phyloP scores from a whole-genome alignment of 2,329 filamentous ascomycete genomes.

The Pyricularia pennisetigena region DNA sequence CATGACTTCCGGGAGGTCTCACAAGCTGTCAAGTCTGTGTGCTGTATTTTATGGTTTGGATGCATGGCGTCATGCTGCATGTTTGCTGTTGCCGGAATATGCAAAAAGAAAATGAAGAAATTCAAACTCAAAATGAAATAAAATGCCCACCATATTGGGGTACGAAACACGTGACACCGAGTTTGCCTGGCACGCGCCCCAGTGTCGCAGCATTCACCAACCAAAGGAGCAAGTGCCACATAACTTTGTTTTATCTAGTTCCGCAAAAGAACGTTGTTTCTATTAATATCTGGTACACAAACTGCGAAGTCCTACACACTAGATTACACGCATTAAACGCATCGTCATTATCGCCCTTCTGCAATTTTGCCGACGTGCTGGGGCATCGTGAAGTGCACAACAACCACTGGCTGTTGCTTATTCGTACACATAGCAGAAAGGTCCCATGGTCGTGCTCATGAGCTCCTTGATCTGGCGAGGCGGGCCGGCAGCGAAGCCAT shows the following conservation, averaged over 20 bases:
- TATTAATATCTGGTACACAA: background rate
- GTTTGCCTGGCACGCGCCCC: background rate
- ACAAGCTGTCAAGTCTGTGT: background rate
- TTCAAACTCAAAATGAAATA: background rate
- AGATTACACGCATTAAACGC: background rate
- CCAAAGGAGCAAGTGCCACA: background rate
- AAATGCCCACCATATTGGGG: background rate
- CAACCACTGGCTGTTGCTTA: slow-evolving; percentile 5
- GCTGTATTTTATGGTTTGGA: background rate
- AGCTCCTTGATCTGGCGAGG: slow-evolving; percentile 16
- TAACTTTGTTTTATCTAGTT: background rate
- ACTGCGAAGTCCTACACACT: background rate
- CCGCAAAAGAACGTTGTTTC: background rate
- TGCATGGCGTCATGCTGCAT: background rate
- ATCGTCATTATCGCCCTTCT: background rate
- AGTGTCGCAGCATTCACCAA: background rate
- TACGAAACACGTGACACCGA: background rate
- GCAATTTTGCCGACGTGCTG: background rate
- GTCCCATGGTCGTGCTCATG: slow-evolving; percentile 18
- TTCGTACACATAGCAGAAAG: slow-evolving; percentile 21
- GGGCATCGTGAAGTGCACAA: background rate
- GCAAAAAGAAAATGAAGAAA: background rate
- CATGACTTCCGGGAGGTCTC: background rate
- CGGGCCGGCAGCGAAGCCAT: slow-evolving; percentile 16
- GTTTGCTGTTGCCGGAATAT: background rate